Evolutionary conservation across 2,329 filamentous ascomycete genomes (phyloP).

Genomic region (Neopestalotiopsis clavispora): DNA sequence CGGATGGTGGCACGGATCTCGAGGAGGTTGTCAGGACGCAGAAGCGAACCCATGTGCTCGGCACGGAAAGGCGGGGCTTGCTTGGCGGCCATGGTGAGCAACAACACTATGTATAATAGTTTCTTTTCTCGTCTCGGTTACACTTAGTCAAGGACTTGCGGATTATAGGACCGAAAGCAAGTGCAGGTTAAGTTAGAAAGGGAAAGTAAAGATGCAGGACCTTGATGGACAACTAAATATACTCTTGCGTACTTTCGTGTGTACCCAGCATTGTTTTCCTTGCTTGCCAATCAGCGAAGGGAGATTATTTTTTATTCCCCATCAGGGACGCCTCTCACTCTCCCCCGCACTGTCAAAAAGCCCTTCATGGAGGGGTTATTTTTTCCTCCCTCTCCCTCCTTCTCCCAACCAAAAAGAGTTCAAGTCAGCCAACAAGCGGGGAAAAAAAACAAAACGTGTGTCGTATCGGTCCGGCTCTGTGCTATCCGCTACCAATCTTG

Average conservation of each 20-base stretch:
- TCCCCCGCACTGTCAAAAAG: background rate
- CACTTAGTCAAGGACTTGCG: background rate
- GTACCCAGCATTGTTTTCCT: background rate
- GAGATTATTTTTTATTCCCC: background rate
- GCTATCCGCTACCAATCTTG: background rate
- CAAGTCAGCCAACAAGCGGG: background rate
- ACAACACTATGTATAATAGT: background rate
- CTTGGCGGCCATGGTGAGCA: constrained; percentile 5
- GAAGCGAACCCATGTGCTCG: constrained; percentile 76
- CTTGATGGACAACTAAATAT: background rate
- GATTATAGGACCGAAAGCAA: background rate
- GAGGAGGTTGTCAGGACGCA: constrained; percentile 70
- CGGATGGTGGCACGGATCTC: constrained; percentile 65
- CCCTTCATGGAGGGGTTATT: too few relatives aligned
- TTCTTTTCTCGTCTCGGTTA: background rate
- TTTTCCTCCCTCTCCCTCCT: background rate
- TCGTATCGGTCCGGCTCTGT: background rate
- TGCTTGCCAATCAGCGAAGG: background rate
- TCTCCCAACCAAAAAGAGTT: background rate
- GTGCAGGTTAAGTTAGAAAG: background rate
- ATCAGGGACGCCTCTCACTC: background rate
- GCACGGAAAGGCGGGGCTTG: constrained; percentile 67
- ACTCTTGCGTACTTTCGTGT: background rate
- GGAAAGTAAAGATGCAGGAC: background rate
- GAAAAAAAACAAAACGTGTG: background rate